Conservation (phyloP, 768 basidiomycete species). For the Mycena metata region DNA sequence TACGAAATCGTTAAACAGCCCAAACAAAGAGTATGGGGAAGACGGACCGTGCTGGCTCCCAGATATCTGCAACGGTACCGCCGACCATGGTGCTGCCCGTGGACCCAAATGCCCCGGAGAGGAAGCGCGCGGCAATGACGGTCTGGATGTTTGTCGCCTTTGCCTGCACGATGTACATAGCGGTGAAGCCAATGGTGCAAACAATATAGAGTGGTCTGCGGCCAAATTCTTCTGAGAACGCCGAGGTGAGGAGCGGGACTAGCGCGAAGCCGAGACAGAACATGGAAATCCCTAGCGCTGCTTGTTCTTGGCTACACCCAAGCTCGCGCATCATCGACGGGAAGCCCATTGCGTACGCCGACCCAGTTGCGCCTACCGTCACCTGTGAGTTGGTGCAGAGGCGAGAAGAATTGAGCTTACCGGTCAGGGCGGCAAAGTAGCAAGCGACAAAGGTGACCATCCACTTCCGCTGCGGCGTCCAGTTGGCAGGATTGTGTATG, state of each 20-base stretch:
- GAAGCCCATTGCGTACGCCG: slow-evolving; percentile 57
- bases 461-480: slow-evolving; percentile 52
- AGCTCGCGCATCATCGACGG: slow-evolving; percentile 58
- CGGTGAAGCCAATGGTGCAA: slow-evolving; percentile 53
- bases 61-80: slow-evolving; percentile 67
- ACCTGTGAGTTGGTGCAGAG: no score
- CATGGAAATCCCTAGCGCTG: slow-evolving; percentile 52
- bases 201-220: slow-evolving; percentile 61
- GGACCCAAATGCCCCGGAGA: slow-evolving; percentile 64
- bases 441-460: slow-evolving; percentile 52
- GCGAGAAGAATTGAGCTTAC: slow-evolving; percentile 30
- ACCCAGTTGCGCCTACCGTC: slow-evolving; percentile 7
- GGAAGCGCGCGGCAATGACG: slow-evolving; percentile 60
- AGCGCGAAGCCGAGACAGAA: slow-evolving; percentile 66
- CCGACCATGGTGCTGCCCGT: slow-evolving; percentile 68
- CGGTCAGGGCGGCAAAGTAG: slow-evolving; percentile 48
- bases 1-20: slow-evolving; percentile 40
- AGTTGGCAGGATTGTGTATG: slow-evolving; percentile 49
- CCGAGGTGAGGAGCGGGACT: slow-evolving; percentile 66
- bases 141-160: slow-evolving; percentile 26
- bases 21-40: slow-evolving; percentile 1
- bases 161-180: slow-evolving; percentile 26
- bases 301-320: slow-evolving; percentile 48
- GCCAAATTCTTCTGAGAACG: slow-evolving; percentile 70
- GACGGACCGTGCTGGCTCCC: slow-evolving; percentile 58